A percentile compares a stretch with the other conserved stretches of the same genome.
Evolutionary conservation across 2,329 filamentous ascomycete genomes (phyloP).

Genomic region (Karstenula rhodostoma): DNA sequence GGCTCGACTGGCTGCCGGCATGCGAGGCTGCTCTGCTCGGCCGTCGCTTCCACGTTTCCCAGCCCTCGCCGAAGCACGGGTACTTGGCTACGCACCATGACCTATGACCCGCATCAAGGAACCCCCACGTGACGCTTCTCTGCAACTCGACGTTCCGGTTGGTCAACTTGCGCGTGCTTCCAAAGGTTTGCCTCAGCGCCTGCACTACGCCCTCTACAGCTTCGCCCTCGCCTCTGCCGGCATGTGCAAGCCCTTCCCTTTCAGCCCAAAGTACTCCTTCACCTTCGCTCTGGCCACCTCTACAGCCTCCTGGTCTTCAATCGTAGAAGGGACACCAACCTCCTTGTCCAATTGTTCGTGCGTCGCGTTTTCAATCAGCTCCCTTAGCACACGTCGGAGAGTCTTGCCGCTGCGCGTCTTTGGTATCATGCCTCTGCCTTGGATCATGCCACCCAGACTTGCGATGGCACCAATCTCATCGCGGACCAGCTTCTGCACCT

Average conservation of each 20-base stretch:
- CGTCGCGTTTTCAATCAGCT: constrained; percentile 83
- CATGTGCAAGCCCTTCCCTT: constrained; percentile 47
- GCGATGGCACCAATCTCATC: constrained; percentile 88
- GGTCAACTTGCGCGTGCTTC: not conserved
- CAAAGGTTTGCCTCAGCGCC: no score
- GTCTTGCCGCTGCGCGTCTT: constrained; percentile 95
- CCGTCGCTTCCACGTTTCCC: not conserved
- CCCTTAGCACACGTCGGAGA: constrained; percentile 78
- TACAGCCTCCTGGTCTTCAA: constrained; percentile 81
- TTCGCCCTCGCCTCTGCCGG: constrained; percentile 53
- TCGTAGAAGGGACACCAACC: constrained; percentile 80
- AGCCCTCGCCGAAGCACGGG: no score
- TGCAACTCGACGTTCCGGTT: no score
- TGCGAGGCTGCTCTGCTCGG: no score
- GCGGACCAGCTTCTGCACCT: constrained; percentile 77
- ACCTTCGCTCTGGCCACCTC: constrained; percentile 76
- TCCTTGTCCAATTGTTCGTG: constrained; percentile 75
- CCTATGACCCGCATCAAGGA: not conserved
- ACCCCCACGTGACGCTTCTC: constrained; percentile 1
- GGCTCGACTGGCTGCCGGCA: not conserved
- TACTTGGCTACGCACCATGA: not conserved
- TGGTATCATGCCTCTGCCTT: constrained; percentile 85
- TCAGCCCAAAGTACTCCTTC: constrained; percentile 74
- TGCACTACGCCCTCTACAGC: constrained; percentile 42
- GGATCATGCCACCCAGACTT: constrained; percentile 82